These are phyloP conservation scores for Symmetrospora coprosmae DNA, from an alignment of 768 basidiomycete genomes.

Conservation along the genomic window DNA sequence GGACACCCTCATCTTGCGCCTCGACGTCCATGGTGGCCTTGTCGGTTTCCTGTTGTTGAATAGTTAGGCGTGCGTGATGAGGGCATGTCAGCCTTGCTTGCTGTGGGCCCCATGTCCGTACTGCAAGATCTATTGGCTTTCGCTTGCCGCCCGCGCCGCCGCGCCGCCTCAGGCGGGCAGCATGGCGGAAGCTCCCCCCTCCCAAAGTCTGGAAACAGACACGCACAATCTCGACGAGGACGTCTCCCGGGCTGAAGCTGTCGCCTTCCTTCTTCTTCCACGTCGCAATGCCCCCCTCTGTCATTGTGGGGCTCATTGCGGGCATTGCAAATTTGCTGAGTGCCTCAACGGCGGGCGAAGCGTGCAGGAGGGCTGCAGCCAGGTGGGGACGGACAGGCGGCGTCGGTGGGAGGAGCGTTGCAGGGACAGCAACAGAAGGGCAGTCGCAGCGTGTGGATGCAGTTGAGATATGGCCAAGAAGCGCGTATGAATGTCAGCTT, in stretches of 20 bases:
- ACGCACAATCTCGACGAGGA: constrained; percentile 91
- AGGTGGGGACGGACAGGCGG: too few relatives aligned
- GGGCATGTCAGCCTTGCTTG: constrained; percentile 41
- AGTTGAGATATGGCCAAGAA: too few relatives aligned
- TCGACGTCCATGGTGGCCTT: constrained; percentile 88
- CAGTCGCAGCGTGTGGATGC: too few relatives aligned
- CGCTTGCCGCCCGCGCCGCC: too few relatives aligned
- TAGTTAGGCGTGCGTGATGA: neutral
- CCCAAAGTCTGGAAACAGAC: neutral
- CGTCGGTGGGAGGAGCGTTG: too few relatives aligned
- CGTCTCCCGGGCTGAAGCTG: constrained; percentile 72
- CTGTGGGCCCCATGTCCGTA: too few relatives aligned
- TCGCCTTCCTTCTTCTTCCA: constrained; percentile 99
- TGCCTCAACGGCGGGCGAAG: constrained; percentile 60
- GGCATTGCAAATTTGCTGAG: constrained; percentile 86
- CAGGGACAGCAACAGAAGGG: too few relatives aligned
- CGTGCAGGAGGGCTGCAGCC: too few relatives aligned
- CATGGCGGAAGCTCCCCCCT: neutral
- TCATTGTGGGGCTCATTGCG: constrained; percentile 99
- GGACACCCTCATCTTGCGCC: constrained; percentile 89
- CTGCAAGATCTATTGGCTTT: too few relatives aligned
- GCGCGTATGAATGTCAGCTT: too few relatives aligned
- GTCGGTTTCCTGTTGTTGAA: constrained; percentile 8
- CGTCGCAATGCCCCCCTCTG: constrained; percentile 89
- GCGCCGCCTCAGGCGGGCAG: neutral